Percentiles rank a stretch among this genome's conserved stretches.
phyloP scores from a whole-genome alignment of 441 rosid species.

The Daphne laureola region DNA sequence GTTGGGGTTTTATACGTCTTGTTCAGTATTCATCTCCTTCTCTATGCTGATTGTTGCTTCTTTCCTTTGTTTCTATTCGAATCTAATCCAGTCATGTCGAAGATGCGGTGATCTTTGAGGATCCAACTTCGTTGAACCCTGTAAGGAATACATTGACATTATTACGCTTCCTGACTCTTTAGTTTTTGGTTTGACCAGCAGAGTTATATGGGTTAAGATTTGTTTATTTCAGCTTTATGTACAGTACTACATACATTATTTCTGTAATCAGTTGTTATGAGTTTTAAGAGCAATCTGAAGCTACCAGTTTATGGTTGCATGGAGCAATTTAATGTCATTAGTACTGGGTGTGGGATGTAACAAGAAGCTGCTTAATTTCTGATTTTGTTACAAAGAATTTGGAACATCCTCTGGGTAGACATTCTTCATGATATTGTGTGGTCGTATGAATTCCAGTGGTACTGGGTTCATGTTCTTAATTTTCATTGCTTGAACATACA shows the following conservation, averaged over 20 bases:
- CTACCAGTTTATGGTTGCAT: no score
- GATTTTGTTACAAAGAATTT: no score
- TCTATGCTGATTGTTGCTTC: background rate
- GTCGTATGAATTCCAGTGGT: background rate
- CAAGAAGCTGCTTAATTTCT: no score
- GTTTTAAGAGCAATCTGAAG: no score
- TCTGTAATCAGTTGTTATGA: background rate
- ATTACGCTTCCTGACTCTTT: background rate
- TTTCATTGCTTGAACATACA: background rate
- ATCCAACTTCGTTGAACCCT: constrained; percentile 69
- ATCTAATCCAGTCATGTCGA: constrained; percentile 43
- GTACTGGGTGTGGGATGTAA: no score
- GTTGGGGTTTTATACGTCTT: background rate
- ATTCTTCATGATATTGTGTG: no score
- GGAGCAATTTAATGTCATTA: no score
- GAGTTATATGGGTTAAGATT: background rate
- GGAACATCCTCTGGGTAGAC: no score
- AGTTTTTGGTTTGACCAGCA: background rate
- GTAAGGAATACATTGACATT: constrained; percentile 22
- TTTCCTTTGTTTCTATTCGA: background rate
- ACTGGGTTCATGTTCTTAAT: background rate
- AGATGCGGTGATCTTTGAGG: constrained; percentile 55
- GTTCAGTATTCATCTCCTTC: background rate
- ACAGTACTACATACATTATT: background rate
- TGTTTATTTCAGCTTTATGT: constrained; percentile 1